Evolutionary conservation across 1,284 basidiomycete species (phyloP).

Genomic region (Tetrapyrgos nigripes): DNA sequence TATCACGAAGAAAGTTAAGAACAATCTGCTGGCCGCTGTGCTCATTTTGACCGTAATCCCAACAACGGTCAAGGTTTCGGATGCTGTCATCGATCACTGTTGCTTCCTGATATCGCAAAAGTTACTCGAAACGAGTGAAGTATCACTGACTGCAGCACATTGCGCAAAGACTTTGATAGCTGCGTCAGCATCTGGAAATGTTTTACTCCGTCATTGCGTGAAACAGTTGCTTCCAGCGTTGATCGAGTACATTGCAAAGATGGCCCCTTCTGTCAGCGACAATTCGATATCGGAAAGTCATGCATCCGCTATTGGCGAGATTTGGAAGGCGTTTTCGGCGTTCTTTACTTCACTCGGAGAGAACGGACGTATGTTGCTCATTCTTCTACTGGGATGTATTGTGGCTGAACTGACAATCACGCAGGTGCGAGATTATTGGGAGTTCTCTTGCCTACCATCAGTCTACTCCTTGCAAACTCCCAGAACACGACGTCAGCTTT

Average conservation of each 20-base stretch:
- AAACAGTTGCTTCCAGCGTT: slow-evolving; percentile 81
- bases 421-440: slow-evolving; percentile 75
- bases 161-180: slow-evolving; percentile 85
- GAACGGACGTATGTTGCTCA: slow-evolving; percentile 63
- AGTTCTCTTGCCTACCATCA: slow-evolving; percentile 82
- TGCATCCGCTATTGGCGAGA: slow-evolving; percentile 73
- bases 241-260: slow-evolving; percentile 78
- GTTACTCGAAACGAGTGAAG: slow-evolving; percentile 72
- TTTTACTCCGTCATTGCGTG: slow-evolving; percentile 76
- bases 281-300: slow-evolving; percentile 59
- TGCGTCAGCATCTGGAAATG: slow-evolving; percentile 65
- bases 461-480: slow-evolving; percentile 72
- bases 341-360: slow-evolving; percentile 68
- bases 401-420: slow-evolving; percentile 8
- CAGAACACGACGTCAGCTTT: slow-evolving; percentile 52
- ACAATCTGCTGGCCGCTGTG: slow-evolving; percentile 88
- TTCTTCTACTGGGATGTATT: slow-evolving; percentile 2
- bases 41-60: slow-evolving; percentile 87
- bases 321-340: slow-evolving; percentile 80
- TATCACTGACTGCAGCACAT: slow-evolving; percentile 87
- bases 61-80: slow-evolving; percentile 69
- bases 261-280: slow-evolving; percentile 65
- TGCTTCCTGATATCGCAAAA: slow-evolving; percentile 88
- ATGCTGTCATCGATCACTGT: slow-evolving; percentile 82
- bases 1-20: slow-evolving; percentile 87